Conservation (phyloP, 805 yeast species). For the Teunomyces barrocoloradensis region DNA sequence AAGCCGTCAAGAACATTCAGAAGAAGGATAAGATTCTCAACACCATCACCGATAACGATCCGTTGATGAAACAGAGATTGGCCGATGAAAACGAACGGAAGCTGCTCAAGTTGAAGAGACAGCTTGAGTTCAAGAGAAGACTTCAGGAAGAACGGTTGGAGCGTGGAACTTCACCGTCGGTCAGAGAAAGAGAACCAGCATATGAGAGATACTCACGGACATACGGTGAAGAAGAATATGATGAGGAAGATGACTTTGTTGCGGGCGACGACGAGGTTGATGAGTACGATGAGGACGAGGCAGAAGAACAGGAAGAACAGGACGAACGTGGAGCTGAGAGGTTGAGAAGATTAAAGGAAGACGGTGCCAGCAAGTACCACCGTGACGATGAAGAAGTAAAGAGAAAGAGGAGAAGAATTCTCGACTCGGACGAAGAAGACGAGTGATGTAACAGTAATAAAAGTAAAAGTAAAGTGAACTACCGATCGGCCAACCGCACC, state of each 20-base stretch:
- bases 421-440: slow-evolving; percentile 49
- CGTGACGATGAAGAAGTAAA: slow-evolving; percentile 32
- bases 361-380: slow-evolving; percentile 54
- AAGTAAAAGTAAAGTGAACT: neutral
- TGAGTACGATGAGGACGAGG: slow-evolving; percentile 42
- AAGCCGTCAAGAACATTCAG: slow-evolving; percentile 56
- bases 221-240: slow-evolving; percentile 33
- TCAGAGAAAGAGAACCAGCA: slow-evolving; percentile 28
- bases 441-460: slow-evolving; percentile 14
- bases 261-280: slow-evolving; percentile 41
- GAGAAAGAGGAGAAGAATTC: slow-evolving; percentile 48
- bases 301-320: slow-evolving; percentile 47
- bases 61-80: slow-evolving; percentile 62
- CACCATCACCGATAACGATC: slow-evolving; percentile 60
- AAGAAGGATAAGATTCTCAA: slow-evolving; percentile 49
- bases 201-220: slow-evolving; percentile 39
- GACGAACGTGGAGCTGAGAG: slow-evolving; percentile 59
- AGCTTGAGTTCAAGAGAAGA: slow-evolving; percentile 59
- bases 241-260: slow-evolving; percentile 43
- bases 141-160: slow-evolving; percentile 59
- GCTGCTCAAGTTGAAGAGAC: slow-evolving; percentile 61
- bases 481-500: too few species aligned
- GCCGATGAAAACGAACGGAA: slow-evolving; percentile 62
- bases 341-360: slow-evolving; percentile 51
- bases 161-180: slow-evolving; percentile 34